These are phyloP conservation scores for Anethum foeniculum DNA, from an alignment of 140 eudicot species.

Conservation along the genomic window DNA sequence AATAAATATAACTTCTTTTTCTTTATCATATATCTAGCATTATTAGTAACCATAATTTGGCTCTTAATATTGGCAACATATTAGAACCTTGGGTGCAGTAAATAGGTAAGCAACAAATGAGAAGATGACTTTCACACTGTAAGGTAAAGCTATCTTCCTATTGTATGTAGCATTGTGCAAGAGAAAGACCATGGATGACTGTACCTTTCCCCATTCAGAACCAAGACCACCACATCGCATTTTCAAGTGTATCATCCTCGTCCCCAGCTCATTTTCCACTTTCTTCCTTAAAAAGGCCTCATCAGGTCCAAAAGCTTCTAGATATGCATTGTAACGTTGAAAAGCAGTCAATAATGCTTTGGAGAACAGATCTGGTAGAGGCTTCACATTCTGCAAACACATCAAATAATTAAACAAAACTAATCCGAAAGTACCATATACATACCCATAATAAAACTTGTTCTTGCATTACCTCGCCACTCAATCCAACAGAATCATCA, in stretches of 20 bases:
- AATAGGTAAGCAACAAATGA: neutral
- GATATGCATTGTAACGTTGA: conserved; percentile 61
- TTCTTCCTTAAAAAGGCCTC: conserved; percentile 73
- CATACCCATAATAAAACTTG: neutral
- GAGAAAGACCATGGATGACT: conserved; percentile 14
- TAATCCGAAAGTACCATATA: neutral
- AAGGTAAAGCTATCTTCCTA: neutral
- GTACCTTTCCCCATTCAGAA: conserved; percentile 97
- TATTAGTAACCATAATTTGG: neutral
- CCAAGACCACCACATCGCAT: conserved; percentile 90
- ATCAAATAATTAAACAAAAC: conserved; percentile 6
- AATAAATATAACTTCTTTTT: neutral
- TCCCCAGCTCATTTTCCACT: conserved; percentile 80
- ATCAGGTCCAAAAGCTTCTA: conserved; percentile 82
- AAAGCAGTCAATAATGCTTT: conserved; percentile 53
- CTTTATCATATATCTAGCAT: neutral
- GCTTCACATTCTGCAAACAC: conserved; percentile 70
- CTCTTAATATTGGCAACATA: neutral
- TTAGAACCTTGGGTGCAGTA: neutral
- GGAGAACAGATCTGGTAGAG: conserved; percentile 40
- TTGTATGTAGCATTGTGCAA: neutral
- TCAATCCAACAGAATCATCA: conserved; percentile 74
- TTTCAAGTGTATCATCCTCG: conserved; percentile 71
- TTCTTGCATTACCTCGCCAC: conserved; percentile 67
- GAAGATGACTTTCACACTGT: neutral